Evolutionary conservation across 2,329 filamentous ascomycete species (phyloP).

Genomic region (Fusarium sp.): DNA sequence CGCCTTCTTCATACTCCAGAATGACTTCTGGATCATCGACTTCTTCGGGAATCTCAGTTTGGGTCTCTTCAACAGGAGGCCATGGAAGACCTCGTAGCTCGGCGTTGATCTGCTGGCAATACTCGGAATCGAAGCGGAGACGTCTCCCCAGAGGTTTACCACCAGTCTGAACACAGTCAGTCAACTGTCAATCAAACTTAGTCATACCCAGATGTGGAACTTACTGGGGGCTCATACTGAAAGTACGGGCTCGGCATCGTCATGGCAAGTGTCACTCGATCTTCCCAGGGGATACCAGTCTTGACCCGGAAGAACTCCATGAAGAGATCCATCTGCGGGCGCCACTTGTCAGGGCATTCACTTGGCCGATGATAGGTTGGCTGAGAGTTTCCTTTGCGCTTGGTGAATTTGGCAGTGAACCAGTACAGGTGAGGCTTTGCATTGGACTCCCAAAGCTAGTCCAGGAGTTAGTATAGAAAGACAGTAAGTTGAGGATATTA

Average conservation of each 20-base stretch:
- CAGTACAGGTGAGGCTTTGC: constrained; percentile 70
- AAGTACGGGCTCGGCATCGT: constrained; percentile 51
- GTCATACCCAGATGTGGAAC: constrained; percentile 23
- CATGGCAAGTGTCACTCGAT: constrained; percentile 56
- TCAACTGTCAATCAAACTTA: not conserved
- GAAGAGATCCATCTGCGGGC: constrained; percentile 62
- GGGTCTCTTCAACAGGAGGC: constrained; percentile 32
- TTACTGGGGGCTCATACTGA: constrained; percentile 61
- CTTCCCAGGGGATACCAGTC: constrained; percentile 70
- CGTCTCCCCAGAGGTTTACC: constrained; percentile 54
- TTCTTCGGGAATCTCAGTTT: not conserved
- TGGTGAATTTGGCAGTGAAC: constrained; percentile 65
- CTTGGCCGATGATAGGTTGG: constrained; percentile 55
- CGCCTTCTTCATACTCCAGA: not conserved
- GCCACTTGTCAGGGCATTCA: constrained; percentile 53
- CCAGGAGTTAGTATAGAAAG: not conserved
- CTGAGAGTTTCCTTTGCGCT: constrained; percentile 52
- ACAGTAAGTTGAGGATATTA: constrained; percentile 1
- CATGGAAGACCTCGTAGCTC: constrained; percentile 45
- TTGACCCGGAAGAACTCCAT: constrained; percentile 67
- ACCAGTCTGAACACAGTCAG: constrained; percentile 43
- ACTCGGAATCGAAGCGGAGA: constrained; percentile 48
- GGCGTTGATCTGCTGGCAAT: constrained; percentile 50
- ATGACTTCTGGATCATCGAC: not conserved
- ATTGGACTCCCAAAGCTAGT: constrained; percentile 77